phyloP scores from a whole-genome alignment of 2,329 filamentous ascomycete genomes.

The Aspergillus ustus region DNA sequence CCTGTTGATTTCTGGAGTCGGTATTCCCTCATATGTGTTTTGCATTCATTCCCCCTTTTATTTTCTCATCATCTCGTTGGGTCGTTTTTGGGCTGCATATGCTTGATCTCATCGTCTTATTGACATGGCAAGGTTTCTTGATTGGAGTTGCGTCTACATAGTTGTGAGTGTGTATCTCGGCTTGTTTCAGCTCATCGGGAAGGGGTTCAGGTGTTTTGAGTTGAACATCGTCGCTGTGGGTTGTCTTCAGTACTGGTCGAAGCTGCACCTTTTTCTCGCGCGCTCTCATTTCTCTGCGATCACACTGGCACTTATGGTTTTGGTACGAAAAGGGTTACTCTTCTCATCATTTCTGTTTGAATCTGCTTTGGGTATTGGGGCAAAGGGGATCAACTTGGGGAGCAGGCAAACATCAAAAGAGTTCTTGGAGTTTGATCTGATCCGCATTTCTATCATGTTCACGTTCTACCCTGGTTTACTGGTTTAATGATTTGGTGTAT shows the following conservation, averaged over 20 bases:
- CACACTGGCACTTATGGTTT: slow-evolving; percentile 18
- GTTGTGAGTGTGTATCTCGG: slow-evolving; percentile 23
- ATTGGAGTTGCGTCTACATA: slow-evolving; percentile 24
- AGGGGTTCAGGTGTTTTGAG: slow-evolving; percentile 27
- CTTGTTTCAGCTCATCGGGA: slow-evolving; percentile 23
- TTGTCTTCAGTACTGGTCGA: slow-evolving; percentile 25
- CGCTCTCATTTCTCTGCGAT: slow-evolving; percentile 9
- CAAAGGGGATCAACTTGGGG: slow-evolving; percentile 21
- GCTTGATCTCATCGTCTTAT: slow-evolving; percentile 10
- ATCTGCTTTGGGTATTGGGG: slow-evolving; percentile 24
- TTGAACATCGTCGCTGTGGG: slow-evolving; percentile 24
- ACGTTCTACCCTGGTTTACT: slow-evolving; percentile 16
- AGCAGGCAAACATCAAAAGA: slow-evolving; percentile 31
- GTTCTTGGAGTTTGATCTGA: slow-evolving; percentile 31
- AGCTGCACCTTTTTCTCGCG: slow-evolving; percentile 17
- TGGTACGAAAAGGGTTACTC: slow-evolving; percentile 23
- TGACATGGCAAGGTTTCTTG: slow-evolving; percentile 15
- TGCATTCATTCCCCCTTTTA: slow-evolving; percentile 21
- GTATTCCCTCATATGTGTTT: slow-evolving; percentile 30
- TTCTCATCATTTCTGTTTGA: slow-evolving; percentile 13
- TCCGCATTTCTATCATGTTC: slow-evolving; percentile 21
- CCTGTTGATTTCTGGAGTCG: slow-evolving; percentile 38
- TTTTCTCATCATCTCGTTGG: slow-evolving; percentile 15
- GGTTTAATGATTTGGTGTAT: slow-evolving; percentile 4
- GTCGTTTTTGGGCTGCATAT: slow-evolving; percentile 16